Base-by-base conservation (phyloP, 768 basidiomycete genomes). In the Pleurotus djamor region DNA sequence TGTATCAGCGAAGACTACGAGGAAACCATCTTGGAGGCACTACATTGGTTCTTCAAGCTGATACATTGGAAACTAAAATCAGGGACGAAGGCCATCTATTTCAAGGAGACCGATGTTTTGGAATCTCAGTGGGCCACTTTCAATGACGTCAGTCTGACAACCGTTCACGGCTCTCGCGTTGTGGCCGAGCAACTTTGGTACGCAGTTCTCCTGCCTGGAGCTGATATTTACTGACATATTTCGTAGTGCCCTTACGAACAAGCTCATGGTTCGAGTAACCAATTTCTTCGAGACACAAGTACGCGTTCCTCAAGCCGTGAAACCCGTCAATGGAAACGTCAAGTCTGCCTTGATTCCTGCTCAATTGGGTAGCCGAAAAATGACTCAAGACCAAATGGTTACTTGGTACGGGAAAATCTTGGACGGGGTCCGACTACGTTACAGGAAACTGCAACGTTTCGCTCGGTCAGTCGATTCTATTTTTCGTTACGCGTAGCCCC, bases 41-140 rank as follows among this genome's bases (percentile, higher is more conserved):
- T 98, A 61, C 82, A 86, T 5, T 87, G 88, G 68, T 96, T 98
- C 74, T 99, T 99, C 81, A 89, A 84, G 68, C 79, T 99, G 37
- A 87, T 98, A 17, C 94, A 96, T 64, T 94, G 91, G 92, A 96
- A 98, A 71, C 80, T 99, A 54, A 96, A 96, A 78, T 91, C 92
- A 63, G 93, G 91, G 16, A 83, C 87, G 60, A 94, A 93, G 70
- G 91, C 90, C 16, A 93, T 96, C 50, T 92, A 96, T 72, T 96
- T 98, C 79, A 94, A 96, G 69, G 97, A 99, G 77, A 97, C 96
- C 0, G 96, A 98, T 70, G 87, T 98, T n/a, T 80, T 99, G 38
- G 96, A 99, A 69, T 88, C 90, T 5, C 95, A 98, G 66, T 96
- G 95, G 92, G 89, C 91, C 16, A 96, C 96, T 17, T 88, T 98